phyloP scores from a whole-genome alignment of 2,329 filamentous ascomycete genomes.

The Stemphylium vesicarium region DNA sequence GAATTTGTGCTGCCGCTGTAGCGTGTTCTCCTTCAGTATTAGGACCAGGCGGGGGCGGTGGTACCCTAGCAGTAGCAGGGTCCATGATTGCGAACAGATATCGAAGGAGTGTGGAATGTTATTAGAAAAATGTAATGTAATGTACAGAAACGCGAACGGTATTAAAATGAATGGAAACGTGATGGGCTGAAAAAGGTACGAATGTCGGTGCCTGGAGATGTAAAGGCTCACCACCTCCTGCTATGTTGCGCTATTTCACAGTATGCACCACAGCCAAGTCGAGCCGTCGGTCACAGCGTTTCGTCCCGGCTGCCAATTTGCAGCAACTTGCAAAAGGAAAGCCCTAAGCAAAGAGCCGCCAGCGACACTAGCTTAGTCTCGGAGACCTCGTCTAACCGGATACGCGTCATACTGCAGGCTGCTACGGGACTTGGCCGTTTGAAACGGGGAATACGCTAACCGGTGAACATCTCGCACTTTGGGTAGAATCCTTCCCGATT shows the following conservation, averaged over 20 bases:
- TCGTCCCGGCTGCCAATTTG: no score
- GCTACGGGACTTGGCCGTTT: not conserved
- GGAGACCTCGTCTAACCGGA: not conserved
- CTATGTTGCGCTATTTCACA: not conserved
- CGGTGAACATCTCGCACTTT: constrained; percentile 6
- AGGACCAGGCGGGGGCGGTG: constrained; percentile 8
- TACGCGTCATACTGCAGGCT: not conserved
- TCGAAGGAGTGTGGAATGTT: not conserved
- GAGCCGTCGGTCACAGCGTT: not conserved
- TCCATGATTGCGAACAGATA: constrained; percentile 1
- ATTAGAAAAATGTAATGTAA: no score
- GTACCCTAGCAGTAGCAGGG: not conserved
- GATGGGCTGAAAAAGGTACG: not conserved
- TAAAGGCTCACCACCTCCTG: no score
- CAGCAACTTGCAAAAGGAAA: not conserved
- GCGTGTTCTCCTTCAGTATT: constrained; percentile 6
- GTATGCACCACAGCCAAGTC: not conserved
- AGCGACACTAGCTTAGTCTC: not conserved
- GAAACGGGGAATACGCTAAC: constrained; percentile 9
- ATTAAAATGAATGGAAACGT: no score
- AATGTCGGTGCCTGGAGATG: constrained; percentile 17
- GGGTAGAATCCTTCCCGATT: constrained; percentile 8
- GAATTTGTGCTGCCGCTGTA: constrained; percentile 4
- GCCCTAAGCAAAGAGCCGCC: not conserved
- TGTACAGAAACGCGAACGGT: no score